Base-by-base conservation (phyloP, 1,139 yeast genomes). In the Suhomyces chickasaworum region DNA sequence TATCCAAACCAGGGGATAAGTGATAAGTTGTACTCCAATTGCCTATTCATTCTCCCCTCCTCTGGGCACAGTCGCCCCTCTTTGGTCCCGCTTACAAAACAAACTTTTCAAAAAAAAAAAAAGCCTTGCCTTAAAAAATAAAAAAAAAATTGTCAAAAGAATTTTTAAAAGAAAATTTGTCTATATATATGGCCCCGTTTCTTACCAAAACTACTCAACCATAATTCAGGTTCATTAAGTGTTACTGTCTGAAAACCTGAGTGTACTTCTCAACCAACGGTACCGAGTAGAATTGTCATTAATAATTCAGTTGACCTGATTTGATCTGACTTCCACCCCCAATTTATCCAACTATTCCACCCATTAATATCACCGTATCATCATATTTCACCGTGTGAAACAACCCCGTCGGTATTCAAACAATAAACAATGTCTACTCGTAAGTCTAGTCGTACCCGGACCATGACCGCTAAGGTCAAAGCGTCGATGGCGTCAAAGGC, bases 391-490 rank as follows among this genome's bases (percentile, higher is more conserved):
- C 37, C 10, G 29, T 25, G 29, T 29, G 32, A 29, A 25, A 18
- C 39, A 16, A 15, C 16, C 32, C 32, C 32, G 32, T 29, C 22
- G 37, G 23, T 35, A 15, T 15, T 20, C 21, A 13, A 20, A 33
- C 50, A 39, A 60, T 60, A 13, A 20, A 33, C 50, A 39, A 60
- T 60, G 63, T 54, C 64, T 49, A 59, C 61, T 55, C 71, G 72
- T 64, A 68, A 66, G 69, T 68, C 70, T 57, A 52, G 52, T 47
- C 65, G 71, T 52, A 55, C 58, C 42, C 64, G 67, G 46, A 65
- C 61, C 39, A 49, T 55, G 51, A 56, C 63, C 44, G 50, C 52
- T 31, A 64, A 61, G 52, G 64, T 55, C 43, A 51, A 21, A 29
- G 42, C 34, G 42, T 34, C 39, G 17, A 13, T 32, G 23, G 23